Base-by-base conservation (phyloP, 1,139 yeast genomes). In the Suhomyces ambrosiae region DNA sequence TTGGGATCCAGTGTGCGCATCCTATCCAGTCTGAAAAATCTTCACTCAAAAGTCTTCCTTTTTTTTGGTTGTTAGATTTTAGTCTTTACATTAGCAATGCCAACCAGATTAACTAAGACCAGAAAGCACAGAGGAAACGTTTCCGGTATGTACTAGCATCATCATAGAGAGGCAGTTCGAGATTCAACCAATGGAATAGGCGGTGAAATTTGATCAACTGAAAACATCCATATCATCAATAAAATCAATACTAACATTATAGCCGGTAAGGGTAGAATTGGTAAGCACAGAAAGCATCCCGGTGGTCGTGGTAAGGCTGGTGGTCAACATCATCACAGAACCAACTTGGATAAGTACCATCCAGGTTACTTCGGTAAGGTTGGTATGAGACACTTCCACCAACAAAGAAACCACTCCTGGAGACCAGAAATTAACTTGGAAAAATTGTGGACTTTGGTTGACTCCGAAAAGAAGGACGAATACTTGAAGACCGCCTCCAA, bases 251-350 rank as follows among this genome's bases (percentile, higher is more conserved):
- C 74, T 68, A 68, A 68, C 74, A 49, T 29, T 56, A 54, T 63
- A 84, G 97, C 97, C 95, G 99, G 99, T 87, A 86, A 90, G 79
- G 99, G 99, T 86, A 94, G 99, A 83, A 78, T 94, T 78, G 99
- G 99, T 79, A 92, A 94, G 86, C 98, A 94, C 95, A 89, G 98
- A 89, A 94, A 94, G 95, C 92, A 86, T 68, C 97, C 98, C 63
- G 98, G 98, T 92, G 99, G 99, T 82, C 92, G 98, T 81, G 99
- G 99, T 92, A 92, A 80, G 94, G 99, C 99, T 74, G 99, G 99
- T 90, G 99, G 99, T 87, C 95, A 82, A 79, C 97, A 88, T 76
- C 99, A 92, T 80, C 98, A 94, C 96, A 89, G 97, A 87, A 89
- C 92, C 74, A 89, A 89, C 83, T 79, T 92, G 81, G 98, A 94